These are phyloP conservation scores for Sphagnurus paluster DNA, from an alignment of 1,284 basidiomycete genomes.

Conservation along the genomic window DNA sequence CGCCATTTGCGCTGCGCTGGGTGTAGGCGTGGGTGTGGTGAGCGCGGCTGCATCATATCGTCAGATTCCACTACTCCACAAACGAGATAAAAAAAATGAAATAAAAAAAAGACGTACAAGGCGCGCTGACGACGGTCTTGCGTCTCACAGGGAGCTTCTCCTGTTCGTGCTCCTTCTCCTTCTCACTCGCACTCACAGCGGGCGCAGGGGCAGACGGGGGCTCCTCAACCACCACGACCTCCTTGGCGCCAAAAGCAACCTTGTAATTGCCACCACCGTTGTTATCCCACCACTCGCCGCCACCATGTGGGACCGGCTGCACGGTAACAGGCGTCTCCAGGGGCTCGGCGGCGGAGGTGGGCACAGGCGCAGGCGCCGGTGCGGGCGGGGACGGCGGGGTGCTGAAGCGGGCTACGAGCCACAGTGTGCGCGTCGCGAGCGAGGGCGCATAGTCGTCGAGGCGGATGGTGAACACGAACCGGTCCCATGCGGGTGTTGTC, in stretches of 20 bases:
- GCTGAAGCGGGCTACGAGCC: conserved; percentile 63
- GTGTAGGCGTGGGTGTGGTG: not conserved
- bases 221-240: conserved; percentile 4
- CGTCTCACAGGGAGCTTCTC: conserved; percentile 11
- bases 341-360: conserved; percentile 22
- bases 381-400: conserved; percentile 8
- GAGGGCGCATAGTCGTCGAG: conserved; percentile 74
- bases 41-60: too few species aligned
- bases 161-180: not conserved
- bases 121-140: conserved; percentile 28
- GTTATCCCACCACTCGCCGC: conserved; percentile 86
- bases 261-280: conserved; percentile 81
- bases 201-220: not conserved
- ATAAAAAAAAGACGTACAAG: conserved; percentile 24
- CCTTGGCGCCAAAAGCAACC: conserved; percentile 50
- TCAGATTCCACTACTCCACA: too few species aligned
- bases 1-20: too few species aligned
- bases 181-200: conserved; percentile 4
- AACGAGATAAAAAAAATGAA: not conserved
- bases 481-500: conserved; percentile 45
- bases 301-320: conserved; percentile 1
- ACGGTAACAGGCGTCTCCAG: conserved; percentile 17
- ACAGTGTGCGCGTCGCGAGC: conserved; percentile 65
- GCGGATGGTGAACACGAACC: conserved; percentile 63
- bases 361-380: conserved; percentile 18